Conservation (phyloP, 1,284 basidiomycete species). For the Mycena citricolor region DNA sequence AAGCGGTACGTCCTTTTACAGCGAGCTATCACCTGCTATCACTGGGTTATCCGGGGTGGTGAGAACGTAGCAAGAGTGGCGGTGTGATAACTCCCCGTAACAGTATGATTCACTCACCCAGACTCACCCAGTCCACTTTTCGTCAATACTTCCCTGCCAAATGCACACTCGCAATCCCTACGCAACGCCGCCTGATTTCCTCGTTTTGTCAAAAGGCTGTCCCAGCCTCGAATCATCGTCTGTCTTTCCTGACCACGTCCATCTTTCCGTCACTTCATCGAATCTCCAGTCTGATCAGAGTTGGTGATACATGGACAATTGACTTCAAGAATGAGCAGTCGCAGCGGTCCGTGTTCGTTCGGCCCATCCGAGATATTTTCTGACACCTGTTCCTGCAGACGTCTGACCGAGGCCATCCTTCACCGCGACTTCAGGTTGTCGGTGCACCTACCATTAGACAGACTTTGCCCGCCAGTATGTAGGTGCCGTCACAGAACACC, state of each 20-base stretch:
- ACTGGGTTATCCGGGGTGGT: too few species aligned
- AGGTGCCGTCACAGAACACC: background rate
- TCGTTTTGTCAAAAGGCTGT: constrained; percentile 55
- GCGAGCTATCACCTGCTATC: too few species aligned
- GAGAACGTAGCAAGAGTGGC: too few species aligned
- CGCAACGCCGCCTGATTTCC: constrained; percentile 60
- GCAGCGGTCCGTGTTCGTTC: constrained; percentile 53
- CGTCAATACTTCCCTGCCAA: too few species aligned
- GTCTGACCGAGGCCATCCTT: constrained; percentile 76
- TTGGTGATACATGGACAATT: constrained; percentile 46
- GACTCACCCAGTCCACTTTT: too few species aligned
- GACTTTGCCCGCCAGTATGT: constrained; percentile 84
- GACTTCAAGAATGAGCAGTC: constrained; percentile 73
- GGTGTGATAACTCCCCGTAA: too few species aligned
- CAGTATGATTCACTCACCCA: too few species aligned
- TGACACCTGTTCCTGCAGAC: constrained; percentile 41
- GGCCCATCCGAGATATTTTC: background rate
- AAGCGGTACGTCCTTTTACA: too few species aligned
- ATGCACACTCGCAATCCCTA: constrained; percentile 72
- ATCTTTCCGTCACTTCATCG: background rate
- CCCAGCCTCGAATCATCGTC: constrained; percentile 64
- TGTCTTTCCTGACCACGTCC: constrained; percentile 26
- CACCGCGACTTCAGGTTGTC: constrained; percentile 70
- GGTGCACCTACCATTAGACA: constrained; percentile 62
- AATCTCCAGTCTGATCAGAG: constrained; percentile 35